These are phyloP conservation scores for Sphaerostilbella broomeana DNA, from an alignment of 2,329 filamentous ascomycete species.

Conservation along the genomic window DNA sequence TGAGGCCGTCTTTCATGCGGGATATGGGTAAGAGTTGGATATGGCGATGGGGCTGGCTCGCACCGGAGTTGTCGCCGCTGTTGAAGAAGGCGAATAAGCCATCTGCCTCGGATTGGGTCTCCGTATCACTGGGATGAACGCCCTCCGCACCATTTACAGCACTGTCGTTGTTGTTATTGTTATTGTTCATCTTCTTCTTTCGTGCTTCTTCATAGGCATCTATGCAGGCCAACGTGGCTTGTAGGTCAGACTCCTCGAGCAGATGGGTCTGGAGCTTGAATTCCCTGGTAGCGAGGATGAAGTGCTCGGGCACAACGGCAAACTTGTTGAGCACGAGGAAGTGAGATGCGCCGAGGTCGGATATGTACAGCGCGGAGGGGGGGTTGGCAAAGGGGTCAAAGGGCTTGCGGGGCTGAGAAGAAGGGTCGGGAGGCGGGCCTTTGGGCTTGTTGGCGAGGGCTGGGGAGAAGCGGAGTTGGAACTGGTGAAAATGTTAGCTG, in stretches of 20 bases:
- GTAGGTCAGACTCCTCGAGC: slow-evolving; percentile 54
- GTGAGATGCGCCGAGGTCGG: slow-evolving; percentile 47
- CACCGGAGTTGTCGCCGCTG: slow-evolving; percentile 60
- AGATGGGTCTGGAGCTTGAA: slow-evolving; percentile 60
- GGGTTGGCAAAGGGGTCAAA: slow-evolving; percentile 63
- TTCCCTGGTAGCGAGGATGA: slow-evolving; percentile 60
- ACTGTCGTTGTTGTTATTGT: not conserved
- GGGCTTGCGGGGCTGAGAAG: slow-evolving; percentile 28
- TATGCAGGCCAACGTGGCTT: slow-evolving; percentile 55
- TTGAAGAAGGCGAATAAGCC: slow-evolving; percentile 65
- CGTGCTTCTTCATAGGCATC: slow-evolving; percentile 40
- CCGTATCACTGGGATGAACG: not conserved
- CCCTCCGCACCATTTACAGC: not conserved
- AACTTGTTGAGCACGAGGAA: slow-evolving; percentile 69
- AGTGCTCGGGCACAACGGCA: slow-evolving; percentile 63
- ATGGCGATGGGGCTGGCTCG: slow-evolving; percentile 66
- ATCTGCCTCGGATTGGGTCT: slow-evolving; percentile 4
- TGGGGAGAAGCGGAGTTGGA: slow-evolving; percentile 67
- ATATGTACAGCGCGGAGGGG: slow-evolving; percentile 44
- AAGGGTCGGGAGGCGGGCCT: slow-evolving; percentile 30
- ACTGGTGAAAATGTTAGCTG: slow-evolving; percentile 36
- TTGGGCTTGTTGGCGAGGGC: slow-evolving; percentile 62
- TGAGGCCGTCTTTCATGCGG: slow-evolving; percentile 52
- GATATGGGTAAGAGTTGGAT: slow-evolving; percentile 63
- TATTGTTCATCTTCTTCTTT: too few species aligned